Conservation (phyloP, 2,329 filamentous ascomycete species). For the Zarea fungicola region DNA sequence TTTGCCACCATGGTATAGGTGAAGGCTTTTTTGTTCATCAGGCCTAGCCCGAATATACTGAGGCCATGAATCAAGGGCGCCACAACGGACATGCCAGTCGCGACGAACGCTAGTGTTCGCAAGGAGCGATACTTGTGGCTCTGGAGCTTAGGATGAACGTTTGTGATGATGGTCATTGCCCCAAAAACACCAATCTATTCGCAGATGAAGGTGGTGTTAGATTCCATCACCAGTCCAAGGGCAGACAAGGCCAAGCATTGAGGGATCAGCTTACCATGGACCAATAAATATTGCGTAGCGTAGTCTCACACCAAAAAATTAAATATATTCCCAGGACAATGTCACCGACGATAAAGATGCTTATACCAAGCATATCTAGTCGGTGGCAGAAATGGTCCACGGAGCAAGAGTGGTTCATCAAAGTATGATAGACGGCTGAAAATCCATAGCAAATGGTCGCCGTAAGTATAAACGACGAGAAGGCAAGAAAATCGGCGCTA, state of each 20-base stretch:
- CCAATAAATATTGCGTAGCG: constrained; percentile 23
- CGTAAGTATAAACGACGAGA: constrained; percentile 19
- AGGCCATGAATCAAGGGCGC: constrained; percentile 34
- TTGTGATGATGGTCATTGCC: constrained; percentile 27
- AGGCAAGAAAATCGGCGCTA: constrained; percentile 17
- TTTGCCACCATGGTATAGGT: constrained; percentile 22
- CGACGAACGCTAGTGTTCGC: constrained; percentile 30
- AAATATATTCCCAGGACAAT: constrained; percentile 23
- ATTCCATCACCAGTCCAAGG: constrained; percentile 4
- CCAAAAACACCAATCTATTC: constrained; percentile 17
- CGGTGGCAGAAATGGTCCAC: constrained; percentile 20
- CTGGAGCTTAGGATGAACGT: constrained; percentile 29
- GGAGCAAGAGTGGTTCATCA: constrained; percentile 20
- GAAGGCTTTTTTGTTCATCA: constrained; percentile 25
- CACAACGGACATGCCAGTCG: constrained; percentile 31
- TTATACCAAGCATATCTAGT: constrained; percentile 20
- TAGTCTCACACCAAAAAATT: constrained; percentile 24
- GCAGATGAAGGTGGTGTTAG: constrained; percentile 11
- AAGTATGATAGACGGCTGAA: constrained; percentile 21
- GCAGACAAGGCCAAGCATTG: constrained; percentile 12
- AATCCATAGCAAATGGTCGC: constrained; percentile 18
- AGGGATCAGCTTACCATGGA: constrained; percentile 22
- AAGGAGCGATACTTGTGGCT: constrained; percentile 27
- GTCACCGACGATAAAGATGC: constrained; percentile 20
- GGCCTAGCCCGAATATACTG: constrained; percentile 27